Evolutionary conservation across 805 yeast genomes (phyloP).

Genomic region (Candida hispaniensis): DNA sequence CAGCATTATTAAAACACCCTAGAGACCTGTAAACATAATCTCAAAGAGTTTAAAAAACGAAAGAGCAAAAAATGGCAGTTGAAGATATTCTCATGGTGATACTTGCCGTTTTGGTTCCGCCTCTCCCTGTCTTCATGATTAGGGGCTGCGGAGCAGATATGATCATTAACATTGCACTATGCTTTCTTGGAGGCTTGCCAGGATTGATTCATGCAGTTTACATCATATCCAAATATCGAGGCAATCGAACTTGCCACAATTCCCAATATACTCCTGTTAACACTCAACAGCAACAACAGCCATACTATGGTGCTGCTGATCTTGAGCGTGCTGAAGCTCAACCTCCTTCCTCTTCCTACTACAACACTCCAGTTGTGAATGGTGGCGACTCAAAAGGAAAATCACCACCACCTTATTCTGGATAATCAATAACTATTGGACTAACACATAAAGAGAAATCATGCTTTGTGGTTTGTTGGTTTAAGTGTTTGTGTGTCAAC

Average conservation of each 20-base stretch:
- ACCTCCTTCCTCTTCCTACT: conserved; percentile 12
- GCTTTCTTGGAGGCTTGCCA: conserved; percentile 62
- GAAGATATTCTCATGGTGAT: conserved; percentile 58
- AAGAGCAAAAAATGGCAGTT: conserved; percentile 21
- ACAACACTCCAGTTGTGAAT: conserved; percentile 11
- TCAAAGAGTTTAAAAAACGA: too few species aligned
- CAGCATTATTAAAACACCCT: too few species aligned
- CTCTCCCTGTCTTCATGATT: conserved; percentile 65
- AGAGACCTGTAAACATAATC: too few species aligned
- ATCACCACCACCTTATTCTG: conserved; percentile 15
- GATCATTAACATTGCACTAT: conserved; percentile 58
- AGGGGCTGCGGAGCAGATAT: conserved; percentile 65
- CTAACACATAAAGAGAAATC: too few species aligned
- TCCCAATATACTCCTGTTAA: conserved; percentile 4
- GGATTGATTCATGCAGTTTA: conserved; percentile 72
- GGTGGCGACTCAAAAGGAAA: conserved; percentile 7
- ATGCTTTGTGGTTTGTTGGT: too few species aligned
- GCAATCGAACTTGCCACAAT: conserved; percentile 14
- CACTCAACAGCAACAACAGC: conserved; percentile 1
- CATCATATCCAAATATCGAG: conserved; percentile 64
- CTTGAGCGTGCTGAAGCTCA: conserved; percentile 13
- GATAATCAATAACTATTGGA: conserved; percentile 2
- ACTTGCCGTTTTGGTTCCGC: conserved; percentile 64
- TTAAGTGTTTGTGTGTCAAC: too few species aligned
- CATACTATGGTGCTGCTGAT: conserved; percentile 13